Evolutionary conservation across 768 basidiomycete species (phyloP).

Genomic region (Psilocybe cubensis): DNA sequence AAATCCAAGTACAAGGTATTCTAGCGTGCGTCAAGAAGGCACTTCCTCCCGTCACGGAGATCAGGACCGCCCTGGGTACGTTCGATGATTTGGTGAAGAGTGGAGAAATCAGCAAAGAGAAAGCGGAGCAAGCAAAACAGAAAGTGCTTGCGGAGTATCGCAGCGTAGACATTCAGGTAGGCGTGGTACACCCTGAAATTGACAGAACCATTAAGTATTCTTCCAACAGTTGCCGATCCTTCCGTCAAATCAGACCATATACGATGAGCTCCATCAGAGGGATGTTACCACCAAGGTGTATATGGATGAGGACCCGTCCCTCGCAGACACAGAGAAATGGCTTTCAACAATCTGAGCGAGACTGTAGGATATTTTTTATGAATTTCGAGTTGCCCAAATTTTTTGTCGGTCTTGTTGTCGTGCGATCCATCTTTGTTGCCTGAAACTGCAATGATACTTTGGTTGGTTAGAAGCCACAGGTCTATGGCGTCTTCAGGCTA

Average conservation of each 20-base stretch:
- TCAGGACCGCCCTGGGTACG: background rate
- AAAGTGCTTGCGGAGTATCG: background rate
- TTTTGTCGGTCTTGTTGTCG: too few species aligned
- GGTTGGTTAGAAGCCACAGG: too few species aligned
- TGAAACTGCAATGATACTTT: too few species aligned
- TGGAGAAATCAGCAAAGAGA: too few species aligned
- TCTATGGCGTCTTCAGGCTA: too few species aligned
- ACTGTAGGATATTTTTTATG: too few species aligned
- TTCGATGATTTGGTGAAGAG: too few species aligned
- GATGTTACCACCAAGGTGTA: background rate
- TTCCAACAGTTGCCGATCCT: background rate
- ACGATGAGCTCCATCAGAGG: background rate
- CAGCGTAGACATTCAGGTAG: background rate
- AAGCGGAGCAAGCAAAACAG: background rate
- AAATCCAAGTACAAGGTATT: background rate
- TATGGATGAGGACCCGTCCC: background rate
- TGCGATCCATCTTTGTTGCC: too few species aligned
- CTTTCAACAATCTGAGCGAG: background rate
- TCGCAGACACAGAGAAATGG: background rate
- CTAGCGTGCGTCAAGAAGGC: background rate
- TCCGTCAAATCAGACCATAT: background rate
- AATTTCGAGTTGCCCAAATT: too few species aligned
- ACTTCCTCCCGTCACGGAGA: background rate
- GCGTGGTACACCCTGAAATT: background rate
- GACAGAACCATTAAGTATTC: background rate